These are phyloP conservation scores for Madurella mycetomatis DNA, from an alignment of 2,329 filamentous ascomycete species.

Conservation along the genomic window DNA sequence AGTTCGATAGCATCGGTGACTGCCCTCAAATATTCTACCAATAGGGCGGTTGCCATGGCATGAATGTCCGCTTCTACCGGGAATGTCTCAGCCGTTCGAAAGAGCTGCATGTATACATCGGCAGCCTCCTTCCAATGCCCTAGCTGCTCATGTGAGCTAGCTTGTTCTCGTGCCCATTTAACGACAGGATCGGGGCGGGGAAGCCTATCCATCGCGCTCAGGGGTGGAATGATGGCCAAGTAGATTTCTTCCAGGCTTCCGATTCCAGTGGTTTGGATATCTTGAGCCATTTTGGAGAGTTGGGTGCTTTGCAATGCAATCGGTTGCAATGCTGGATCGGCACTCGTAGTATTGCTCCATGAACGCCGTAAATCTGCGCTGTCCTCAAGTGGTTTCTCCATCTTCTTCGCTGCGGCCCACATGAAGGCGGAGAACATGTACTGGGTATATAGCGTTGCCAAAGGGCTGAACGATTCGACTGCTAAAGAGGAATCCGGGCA, in stretches of 20 bases:
- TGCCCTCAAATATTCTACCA: constrained; percentile 19
- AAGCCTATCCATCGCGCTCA: neutral
- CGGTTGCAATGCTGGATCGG: neutral
- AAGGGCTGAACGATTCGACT: constrained; percentile 10
- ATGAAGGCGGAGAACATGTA: constrained; percentile 31
- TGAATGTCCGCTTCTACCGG: neutral
- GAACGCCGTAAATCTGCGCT: neutral
- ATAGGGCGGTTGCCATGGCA: constrained; percentile 12
- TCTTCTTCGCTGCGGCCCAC: neutral
- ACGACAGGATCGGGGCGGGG: constrained; percentile 7
- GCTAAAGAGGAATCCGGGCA: no score
- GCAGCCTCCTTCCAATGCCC: constrained; percentile 17
- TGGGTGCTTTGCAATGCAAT: neutral
- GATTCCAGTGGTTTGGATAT: neutral
- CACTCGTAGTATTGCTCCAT: neutral
- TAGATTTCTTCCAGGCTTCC: neutral
- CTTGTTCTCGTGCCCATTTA: constrained; percentile 10
- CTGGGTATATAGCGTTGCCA: constrained; percentile 23
- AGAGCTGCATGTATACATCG: constrained; percentile 20
- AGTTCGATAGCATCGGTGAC: constrained; percentile 10
- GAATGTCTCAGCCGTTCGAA: constrained; percentile 5
- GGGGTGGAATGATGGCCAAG: neutral
- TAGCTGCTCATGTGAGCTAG: constrained; percentile 1
- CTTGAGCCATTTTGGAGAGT: neutral
- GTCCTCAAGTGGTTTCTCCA: neutral